Base-by-base conservation (phyloP, 1,284 basidiomycete species). In the Farysia itapuensis region DNA sequence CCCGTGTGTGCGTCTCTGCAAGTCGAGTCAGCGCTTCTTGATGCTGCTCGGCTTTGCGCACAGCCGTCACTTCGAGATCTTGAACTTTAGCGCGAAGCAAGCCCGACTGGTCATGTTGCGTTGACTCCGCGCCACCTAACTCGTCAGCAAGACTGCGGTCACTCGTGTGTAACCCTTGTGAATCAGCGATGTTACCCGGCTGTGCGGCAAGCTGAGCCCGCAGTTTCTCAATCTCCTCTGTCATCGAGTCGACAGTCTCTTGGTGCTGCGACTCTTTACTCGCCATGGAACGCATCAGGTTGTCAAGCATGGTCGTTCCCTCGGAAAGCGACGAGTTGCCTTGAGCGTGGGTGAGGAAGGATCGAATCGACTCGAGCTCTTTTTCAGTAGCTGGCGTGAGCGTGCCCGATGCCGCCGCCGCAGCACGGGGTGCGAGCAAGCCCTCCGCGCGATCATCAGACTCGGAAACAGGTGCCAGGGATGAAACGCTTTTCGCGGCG, bases 231-330 rank as follows among this genome's bases (percentile, higher is more conserved):
- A 93, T 64, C 69, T 92, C 83, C 12, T 79, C 75, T 24, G 84
- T 84, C 48, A 94, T 80, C n/a, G 79, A 79, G 35, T 88, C 84
- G 13, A 91, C 85, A 20, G 81, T 72, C 69, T 92, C 88, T 18
- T 84, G 84, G 76, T 94, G 90, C 36, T 84, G 80, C 2, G 88
- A 87, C 77, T 95, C 90, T 75, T 94, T 94, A 79, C 90, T 87
- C 2, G 90, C 90, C 91, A 95, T 94, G 1, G 91, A 89, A 19
- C 64, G 53, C 67, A 72, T 68, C 33, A 72, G 47, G 13, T 70
- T 51, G 32, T 72, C 59, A 14, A 72, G 43, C 35, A 46, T 39
- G 33, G 43, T 42, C 1, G 42, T 34, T 19, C 47, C 51, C 19
- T 40, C 38, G 16, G 43, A 14, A 20, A 44, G 50, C n/a, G 41